Conservation (phyloP, 2,329 filamentous ascomycete genomes). For the Coniella vitis region DNA sequence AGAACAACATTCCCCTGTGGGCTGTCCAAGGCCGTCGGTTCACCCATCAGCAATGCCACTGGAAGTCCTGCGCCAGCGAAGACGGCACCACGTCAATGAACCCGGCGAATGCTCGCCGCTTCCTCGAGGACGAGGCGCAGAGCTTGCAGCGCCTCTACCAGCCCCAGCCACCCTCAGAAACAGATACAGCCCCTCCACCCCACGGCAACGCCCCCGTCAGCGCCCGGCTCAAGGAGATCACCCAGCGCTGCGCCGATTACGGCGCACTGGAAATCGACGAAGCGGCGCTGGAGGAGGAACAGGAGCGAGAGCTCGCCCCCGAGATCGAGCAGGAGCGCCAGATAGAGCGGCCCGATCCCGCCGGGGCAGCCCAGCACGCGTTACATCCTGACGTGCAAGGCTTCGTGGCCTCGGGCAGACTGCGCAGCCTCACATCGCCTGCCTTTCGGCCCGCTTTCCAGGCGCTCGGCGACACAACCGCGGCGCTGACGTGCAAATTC, state of each 20-base stretch:
- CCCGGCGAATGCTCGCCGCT: background rate
- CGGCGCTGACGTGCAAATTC: constrained; percentile 27
- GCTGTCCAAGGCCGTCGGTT: background rate
- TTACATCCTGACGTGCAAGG: constrained; percentile 35
- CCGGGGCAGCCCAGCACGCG: constrained; percentile 31
- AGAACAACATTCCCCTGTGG: background rate
- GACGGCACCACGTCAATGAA: background rate
- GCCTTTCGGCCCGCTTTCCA: constrained; percentile 40
- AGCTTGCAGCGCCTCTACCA: background rate
- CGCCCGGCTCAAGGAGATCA: constrained; percentile 12
- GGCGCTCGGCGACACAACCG: constrained; percentile 33
- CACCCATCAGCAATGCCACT: background rate
- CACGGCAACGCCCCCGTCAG: too few relatives aligned
- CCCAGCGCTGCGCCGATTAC: constrained; percentile 31
- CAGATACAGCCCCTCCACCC: too few relatives aligned
- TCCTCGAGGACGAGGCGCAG: background rate
- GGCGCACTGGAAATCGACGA: constrained; percentile 24
- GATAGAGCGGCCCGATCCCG: constrained; percentile 38
- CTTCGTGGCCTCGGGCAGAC: constrained; percentile 32
- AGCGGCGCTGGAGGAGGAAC: constrained; percentile 52
- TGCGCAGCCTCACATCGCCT: constrained; percentile 20
- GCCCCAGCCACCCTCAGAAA: too few relatives aligned
- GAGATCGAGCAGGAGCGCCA: constrained; percentile 57
- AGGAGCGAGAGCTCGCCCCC: constrained; percentile 60
- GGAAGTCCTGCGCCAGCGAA: too few relatives aligned